Evolutionary conservation across 495 filamentous ascomycete genomes (phyloP).

Genomic region (Clavariopsis aquatica): DNA sequence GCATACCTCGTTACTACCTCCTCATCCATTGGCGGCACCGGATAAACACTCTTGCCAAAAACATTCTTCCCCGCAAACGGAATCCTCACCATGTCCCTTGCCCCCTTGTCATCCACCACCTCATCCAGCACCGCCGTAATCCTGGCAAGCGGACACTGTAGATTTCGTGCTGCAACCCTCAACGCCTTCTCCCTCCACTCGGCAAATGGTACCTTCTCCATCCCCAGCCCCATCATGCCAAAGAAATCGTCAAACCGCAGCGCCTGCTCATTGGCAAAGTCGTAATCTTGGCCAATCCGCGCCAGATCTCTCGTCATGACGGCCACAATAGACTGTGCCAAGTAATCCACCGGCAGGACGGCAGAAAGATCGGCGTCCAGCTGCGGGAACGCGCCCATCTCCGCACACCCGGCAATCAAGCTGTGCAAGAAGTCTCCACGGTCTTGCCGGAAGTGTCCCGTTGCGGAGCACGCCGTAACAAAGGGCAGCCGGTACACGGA

Average conservation of each 20-base stretch:
- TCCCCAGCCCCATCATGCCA: conserved; percentile 5
- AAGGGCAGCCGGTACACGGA: conserved; percentile 43
- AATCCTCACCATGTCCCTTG: too few relatives aligned
- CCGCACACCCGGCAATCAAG: conserved; percentile 40
- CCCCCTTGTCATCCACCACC: too few relatives aligned
- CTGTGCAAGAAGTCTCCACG: conserved; percentile 46
- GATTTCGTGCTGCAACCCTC: too few relatives aligned
- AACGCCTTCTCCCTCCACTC: conserved; percentile 37
- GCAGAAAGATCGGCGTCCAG: conserved; percentile 40
- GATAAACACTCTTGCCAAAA: too few relatives aligned
- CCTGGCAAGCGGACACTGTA: too few relatives aligned
- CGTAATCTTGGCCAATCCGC: conserved; percentile 40
- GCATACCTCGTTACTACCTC: too few relatives aligned
- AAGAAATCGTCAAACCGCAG: conserved; percentile 40
- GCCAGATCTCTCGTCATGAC: conserved; percentile 38
- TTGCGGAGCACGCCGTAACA: conserved; percentile 40
- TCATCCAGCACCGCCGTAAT: too few relatives aligned
- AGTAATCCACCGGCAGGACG: conserved; percentile 43
- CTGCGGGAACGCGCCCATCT: conserved; percentile 41
- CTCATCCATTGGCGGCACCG: too few relatives aligned
- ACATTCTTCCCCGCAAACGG: too few relatives aligned
- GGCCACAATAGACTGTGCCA: conserved; percentile 37
- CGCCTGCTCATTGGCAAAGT: conserved; percentile 39
- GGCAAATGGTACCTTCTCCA: conserved; percentile 30
- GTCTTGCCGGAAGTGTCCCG: conserved; percentile 43